These are phyloP conservation scores for Sistotremastrum suecicum DNA, from an alignment of 768 basidiomycete genomes.

Conservation along the genomic window DNA sequence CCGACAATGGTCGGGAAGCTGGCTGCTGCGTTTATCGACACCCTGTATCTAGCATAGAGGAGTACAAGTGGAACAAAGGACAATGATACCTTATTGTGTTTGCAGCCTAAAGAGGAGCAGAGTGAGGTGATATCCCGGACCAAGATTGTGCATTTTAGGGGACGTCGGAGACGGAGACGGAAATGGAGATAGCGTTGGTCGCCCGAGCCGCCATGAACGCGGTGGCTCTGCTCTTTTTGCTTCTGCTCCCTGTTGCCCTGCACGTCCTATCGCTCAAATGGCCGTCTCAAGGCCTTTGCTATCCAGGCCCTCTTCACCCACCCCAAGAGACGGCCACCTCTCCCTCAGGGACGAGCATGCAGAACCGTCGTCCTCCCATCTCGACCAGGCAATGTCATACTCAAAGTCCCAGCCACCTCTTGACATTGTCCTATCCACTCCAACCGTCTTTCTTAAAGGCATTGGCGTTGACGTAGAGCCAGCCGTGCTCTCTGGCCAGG, in stretches of 20 bases:
- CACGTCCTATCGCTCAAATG: too few species aligned
- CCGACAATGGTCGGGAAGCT: constrained; percentile 66
- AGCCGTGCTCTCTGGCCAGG: constrained; percentile 63
- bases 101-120: background rate
- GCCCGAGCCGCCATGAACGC: background rate
- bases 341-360: background rate
- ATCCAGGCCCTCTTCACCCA: too few species aligned
- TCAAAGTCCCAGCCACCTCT: constrained; percentile 32
- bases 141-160: too few species aligned
- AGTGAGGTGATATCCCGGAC: too few species aligned
- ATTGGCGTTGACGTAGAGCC: constrained; percentile 77
- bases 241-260: too few species aligned
- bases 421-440: constrained; percentile 64
- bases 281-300: too few species aligned
- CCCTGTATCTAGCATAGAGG: constrained; percentile 59
- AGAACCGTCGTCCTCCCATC: background rate
- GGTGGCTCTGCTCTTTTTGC: too few species aligned
- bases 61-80: background rate
- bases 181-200: background rate
- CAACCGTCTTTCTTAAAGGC: constrained; percentile 59
- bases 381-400: background rate
- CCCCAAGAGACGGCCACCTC: background rate
- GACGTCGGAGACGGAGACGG: too few species aligned
- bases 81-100: background rate
- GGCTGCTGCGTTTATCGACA: constrained; percentile 69